Evolutionary conservation across 1,284 basidiomycete species (phyloP).

Genomic region (Puccinia hordei): DNA sequence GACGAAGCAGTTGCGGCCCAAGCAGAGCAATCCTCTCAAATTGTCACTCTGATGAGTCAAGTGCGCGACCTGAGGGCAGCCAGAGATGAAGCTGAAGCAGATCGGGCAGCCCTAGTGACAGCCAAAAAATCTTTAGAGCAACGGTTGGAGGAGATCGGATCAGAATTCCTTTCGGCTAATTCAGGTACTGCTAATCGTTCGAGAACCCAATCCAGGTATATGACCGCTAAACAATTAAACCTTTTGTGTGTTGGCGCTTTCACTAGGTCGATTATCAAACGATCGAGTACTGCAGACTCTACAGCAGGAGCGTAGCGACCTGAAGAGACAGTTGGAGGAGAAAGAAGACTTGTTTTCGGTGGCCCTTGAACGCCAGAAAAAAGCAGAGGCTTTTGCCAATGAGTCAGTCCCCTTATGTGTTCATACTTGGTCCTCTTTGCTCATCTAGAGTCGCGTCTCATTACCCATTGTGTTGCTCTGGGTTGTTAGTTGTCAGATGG

Average conservation of each 20-base stretch:
- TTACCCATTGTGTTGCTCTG: neutral
- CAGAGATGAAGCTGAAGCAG: slow-evolving; percentile 80
- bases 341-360: slow-evolving; percentile 72
- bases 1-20: slow-evolving; percentile 73
- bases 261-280: slow-evolving; percentile 62
- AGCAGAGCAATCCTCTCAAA: slow-evolving; percentile 77
- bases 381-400: slow-evolving; percentile 72
- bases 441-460: neutral
- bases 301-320: slow-evolving; percentile 74
- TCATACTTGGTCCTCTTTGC: too few relatives aligned
- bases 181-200: slow-evolving; percentile 60
- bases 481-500: slow-evolving; percentile 64
- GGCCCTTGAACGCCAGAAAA: slow-evolving; percentile 75
- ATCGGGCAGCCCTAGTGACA: slow-evolving; percentile 74
- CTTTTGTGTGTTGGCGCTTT: neutral
- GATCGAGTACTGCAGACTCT: slow-evolving; percentile 75
- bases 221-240: neutral
- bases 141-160: slow-evolving; percentile 75
- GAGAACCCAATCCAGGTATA: neutral
- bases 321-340: slow-evolving; percentile 75
- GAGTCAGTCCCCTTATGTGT: slow-evolving; percentile 60
- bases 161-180: slow-evolving; percentile 71
- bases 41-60: slow-evolving; percentile 78
- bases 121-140: slow-evolving; percentile 77
- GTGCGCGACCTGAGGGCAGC: slow-evolving; percentile 77